Evolutionary conservation across 169 alveolate species (phyloP), one percentile per base, ranked within the genome.

Genomic region (Babesia bigemina): DNA sequence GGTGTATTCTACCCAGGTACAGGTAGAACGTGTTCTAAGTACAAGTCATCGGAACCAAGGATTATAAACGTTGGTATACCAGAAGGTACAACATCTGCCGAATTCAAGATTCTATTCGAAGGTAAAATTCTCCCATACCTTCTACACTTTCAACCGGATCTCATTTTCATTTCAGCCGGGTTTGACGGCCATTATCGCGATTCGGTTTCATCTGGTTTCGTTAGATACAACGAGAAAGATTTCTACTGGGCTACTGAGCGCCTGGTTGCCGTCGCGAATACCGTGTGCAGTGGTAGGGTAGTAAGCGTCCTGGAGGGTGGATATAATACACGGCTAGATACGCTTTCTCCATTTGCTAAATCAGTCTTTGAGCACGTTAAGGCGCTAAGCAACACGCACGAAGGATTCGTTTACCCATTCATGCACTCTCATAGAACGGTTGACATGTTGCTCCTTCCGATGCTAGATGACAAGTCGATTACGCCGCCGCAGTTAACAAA

Each of bases 281-380:
- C 86, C 69, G 91, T 88, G 70, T 93, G 99, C 50, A 79, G 91
- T 50, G 99, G 99, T 14, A 94, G 99, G 74, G 85, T 97, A 1
- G 95, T 98, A 7, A 93, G 98, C 47, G 99, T 98, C 12, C 85
- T 98, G 21, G 99, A 98, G 76, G 99, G 99, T 14, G 99, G 99
- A 8, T 98, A 98, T 84, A 96, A 96, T 84, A 96, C 99, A 10
- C 91, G 92, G 13, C 93, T 93, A 12, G 95, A 94, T 14, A 88
- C 94, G 56, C 90, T 96, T 0, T 93, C 98, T 29, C 98, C 99
- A 17, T 87, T 97, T 57, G 99, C 98, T 6, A 87, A 91, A 28
- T 92, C 97, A 12, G 98, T 97, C 16, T 74, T 94, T 28, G 96
- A 93, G 67, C 99, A 97, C 85, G 96, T 96, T 0, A 63, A 82